Evolutionary conservation across 805 yeast genomes (phyloP).

Genomic region (Yarrowia phangngaensis): DNA sequence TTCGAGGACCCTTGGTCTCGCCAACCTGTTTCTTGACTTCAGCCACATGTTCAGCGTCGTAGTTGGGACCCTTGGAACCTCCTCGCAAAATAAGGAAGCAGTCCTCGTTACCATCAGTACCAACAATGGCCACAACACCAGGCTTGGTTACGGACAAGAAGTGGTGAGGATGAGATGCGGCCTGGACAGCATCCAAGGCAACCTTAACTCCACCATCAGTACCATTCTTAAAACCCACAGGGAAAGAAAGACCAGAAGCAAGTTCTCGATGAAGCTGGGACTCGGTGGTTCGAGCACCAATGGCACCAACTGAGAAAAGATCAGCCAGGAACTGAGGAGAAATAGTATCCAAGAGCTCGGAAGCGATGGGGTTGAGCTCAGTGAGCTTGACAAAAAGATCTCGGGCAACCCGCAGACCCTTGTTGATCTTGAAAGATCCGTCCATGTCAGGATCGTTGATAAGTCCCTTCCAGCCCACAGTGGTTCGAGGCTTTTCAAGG

Average conservation of each 20-base stretch:
- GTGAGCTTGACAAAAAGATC: slow-evolving; percentile 82
- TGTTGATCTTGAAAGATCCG: slow-evolving; percentile 87
- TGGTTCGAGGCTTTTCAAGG: slow-evolving; percentile 95
- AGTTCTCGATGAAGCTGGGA: slow-evolving; percentile 96
- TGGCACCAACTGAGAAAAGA: slow-evolving; percentile 92
- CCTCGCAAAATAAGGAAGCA: slow-evolving; percentile 92
- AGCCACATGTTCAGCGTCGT: slow-evolving; percentile 67
- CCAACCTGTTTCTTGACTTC: slow-evolving; percentile 56
- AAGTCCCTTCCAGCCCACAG: slow-evolving; percentile 98
- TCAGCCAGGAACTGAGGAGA: slow-evolving; percentile 95
- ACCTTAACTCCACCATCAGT: slow-evolving; percentile 95
- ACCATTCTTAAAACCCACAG: slow-evolving; percentile 97
- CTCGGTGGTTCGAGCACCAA: slow-evolving; percentile 98
- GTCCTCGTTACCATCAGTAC: slow-evolving; percentile 89
- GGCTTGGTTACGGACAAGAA: slow-evolving; percentile 93
- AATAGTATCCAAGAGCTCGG: slow-evolving; percentile 96
- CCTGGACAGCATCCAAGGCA: slow-evolving; percentile 89
- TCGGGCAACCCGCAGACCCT: slow-evolving; percentile 86
- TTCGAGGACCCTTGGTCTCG: slow-evolving; percentile 48
- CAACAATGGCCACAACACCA: slow-evolving; percentile 93
- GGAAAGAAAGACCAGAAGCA: slow-evolving; percentile 95
- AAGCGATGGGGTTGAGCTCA: slow-evolving; percentile 83
- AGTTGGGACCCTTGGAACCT: slow-evolving; percentile 90
- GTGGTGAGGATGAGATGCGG: slow-evolving; percentile 91
- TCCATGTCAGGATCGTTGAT: slow-evolving; percentile 97